These are phyloP conservation scores for Lasiodiplodia sp. DNA, from an alignment of 2,329 filamentous ascomycete species.

Conservation along the genomic window DNA sequence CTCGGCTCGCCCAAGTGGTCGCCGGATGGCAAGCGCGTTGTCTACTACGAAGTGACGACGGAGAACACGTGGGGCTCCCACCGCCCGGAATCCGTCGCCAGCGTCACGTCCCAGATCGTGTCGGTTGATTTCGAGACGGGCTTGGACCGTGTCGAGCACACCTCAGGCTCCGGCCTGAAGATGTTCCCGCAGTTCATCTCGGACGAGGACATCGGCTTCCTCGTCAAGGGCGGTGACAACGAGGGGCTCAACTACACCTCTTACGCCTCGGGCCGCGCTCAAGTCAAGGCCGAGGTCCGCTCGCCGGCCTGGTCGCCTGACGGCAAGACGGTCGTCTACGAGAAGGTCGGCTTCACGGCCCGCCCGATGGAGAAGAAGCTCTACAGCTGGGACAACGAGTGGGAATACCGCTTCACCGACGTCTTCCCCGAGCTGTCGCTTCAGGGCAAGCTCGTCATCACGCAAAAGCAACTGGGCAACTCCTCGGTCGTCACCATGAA, in stretches of 20 bases:
- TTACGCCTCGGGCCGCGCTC: conserved; percentile 29
- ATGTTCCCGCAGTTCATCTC: conserved; percentile 38
- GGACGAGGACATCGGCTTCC: conserved; percentile 34
- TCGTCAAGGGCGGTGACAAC: conserved; percentile 38
- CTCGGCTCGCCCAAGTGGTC: conserved; percentile 50
- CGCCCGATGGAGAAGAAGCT: conserved; percentile 48
- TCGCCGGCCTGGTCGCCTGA: conserved; percentile 47
- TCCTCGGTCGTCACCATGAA: conserved; percentile 47
- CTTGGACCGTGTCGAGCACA: conserved; percentile 41
- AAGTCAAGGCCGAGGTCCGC: conserved; percentile 28
- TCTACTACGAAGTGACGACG: conserved; percentile 49
- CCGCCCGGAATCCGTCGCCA: conserved; percentile 35
- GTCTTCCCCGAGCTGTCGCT: conserved; percentile 49
- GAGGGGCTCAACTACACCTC: conserved; percentile 42
- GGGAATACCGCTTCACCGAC: conserved; percentile 54
- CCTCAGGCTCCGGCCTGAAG: conserved; percentile 41
- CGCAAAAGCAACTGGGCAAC: conserved; percentile 52
- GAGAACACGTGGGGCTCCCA: conserved; percentile 51
- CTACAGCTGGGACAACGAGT: conserved; percentile 51
- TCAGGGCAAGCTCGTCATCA: conserved; percentile 43
- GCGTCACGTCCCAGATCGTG: conserved; percentile 42
- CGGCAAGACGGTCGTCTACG: conserved; percentile 39
- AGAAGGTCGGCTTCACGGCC: conserved; percentile 38
- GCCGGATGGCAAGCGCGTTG: conserved; percentile 33
- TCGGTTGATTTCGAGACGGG: conserved; percentile 53